Percentiles rank a stretch among this genome's conserved stretches.
Evolutionary conservation across 176 grass and related monocot genomes (phyloP).

Genomic region (Miscanthus lutarioriparius): DNA sequence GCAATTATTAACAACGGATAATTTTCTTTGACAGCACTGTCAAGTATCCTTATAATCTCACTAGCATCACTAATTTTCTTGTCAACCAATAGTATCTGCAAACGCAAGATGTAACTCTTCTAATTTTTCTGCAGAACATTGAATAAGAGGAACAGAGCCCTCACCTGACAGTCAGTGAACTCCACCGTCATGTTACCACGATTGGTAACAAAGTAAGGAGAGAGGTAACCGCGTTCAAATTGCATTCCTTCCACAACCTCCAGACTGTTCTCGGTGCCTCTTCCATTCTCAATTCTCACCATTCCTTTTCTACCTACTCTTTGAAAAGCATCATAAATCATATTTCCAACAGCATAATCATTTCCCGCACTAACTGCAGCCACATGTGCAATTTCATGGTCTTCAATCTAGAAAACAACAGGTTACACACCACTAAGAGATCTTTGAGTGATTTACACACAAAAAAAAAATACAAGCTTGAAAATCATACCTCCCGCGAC

Average conservation of each 20-base stretch:
- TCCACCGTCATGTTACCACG: slow-evolving; percentile 69
- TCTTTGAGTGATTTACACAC: background rate
- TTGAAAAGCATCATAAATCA: slow-evolving; percentile 78
- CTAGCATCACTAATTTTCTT: slow-evolving; percentile 77
- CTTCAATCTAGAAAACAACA: slow-evolving; percentile 60
- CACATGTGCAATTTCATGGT: slow-evolving; percentile 80
- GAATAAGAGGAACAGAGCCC: background rate
- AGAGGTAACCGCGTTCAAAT: slow-evolving; percentile 86
- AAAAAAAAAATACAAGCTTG: background rate
- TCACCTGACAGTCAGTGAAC: slow-evolving; percentile 71
- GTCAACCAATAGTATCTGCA: slow-evolving; percentile 90
- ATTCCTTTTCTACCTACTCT: slow-evolving; percentile 85
- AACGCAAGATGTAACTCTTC: slow-evolving; percentile 15
- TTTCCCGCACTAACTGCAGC: slow-evolving; percentile 91
- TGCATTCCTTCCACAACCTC: slow-evolving; percentile 90
- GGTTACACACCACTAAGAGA: background rate
- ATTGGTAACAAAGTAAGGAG: slow-evolving; percentile 83
- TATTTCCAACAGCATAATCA: slow-evolving; percentile 70
- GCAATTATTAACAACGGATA: slow-evolving; percentile 83
- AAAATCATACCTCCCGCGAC: slow-evolving; percentile 65
- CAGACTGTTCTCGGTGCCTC: slow-evolving; percentile 60
- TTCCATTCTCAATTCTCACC: slow-evolving; percentile 85
- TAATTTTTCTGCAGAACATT: slow-evolving; percentile 20
- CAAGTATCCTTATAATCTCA: slow-evolving; percentile 81
- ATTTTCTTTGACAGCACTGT: slow-evolving; percentile 76